Evolutionary conservation across 192 early-diverging fungal species (phyloP).

Genomic region (Backusella australiensis): DNA sequence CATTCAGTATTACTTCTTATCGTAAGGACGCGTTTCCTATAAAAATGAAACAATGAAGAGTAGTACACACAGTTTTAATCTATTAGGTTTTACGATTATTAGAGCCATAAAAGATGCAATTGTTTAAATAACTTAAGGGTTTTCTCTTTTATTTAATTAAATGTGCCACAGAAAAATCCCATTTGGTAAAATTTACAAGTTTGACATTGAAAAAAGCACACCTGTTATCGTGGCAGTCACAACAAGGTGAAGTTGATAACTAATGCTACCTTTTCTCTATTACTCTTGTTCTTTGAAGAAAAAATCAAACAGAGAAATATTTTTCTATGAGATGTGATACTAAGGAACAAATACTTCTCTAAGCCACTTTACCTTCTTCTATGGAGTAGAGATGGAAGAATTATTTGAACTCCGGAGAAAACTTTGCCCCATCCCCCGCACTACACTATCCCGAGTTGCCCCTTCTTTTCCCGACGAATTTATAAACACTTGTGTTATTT

Average conservation of each 20-base stretch:
- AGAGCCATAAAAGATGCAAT: neutral
- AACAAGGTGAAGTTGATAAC: neutral
- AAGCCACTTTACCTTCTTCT: neutral
- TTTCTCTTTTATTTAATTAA: neutral
- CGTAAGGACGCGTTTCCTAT: neutral
- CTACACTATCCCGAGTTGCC: neutral
- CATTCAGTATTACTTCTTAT: neutral
- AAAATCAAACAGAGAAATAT: neutral
- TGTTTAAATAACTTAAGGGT: neutral
- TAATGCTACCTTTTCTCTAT: neutral
- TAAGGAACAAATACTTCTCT: neutral
- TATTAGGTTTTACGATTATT: neutral
- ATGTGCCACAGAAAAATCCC: neutral
- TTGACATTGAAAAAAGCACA: slow-evolving; percentile 1
- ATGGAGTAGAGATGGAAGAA: neutral
- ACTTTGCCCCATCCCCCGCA: neutral
- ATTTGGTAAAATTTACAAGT: slow-evolving; percentile 1
- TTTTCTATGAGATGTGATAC: neutral
- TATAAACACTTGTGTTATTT: neutral
- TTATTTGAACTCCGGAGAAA: neutral
- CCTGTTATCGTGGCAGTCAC: slow-evolving; percentile 1
- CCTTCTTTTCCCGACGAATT: slow-evolving; percentile 8
- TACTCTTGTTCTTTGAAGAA: neutral
- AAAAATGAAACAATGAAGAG: neutral
- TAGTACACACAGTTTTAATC: neutral